phyloP scores from a whole-genome alignment of 345 rosid species.

The Dipteronia dyeriana region DNA sequence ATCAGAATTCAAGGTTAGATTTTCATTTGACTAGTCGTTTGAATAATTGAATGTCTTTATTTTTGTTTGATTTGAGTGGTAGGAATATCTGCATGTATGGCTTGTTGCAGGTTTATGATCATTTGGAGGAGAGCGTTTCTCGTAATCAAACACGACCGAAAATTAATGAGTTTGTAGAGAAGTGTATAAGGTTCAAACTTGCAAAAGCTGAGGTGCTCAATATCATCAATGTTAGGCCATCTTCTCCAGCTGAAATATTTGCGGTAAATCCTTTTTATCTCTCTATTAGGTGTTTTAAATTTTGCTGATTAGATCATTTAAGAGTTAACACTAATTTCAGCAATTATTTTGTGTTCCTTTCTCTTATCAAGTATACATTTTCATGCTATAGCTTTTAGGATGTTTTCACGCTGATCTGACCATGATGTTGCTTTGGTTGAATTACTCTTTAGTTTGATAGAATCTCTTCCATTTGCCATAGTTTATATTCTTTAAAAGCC shows the following conservation, averaged over 20 bases:
- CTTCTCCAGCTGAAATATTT: slow-evolving; percentile 48
- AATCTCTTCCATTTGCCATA: neutral
- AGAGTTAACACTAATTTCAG: neutral
- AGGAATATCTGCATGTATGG: neutral
- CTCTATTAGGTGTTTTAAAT: neutral
- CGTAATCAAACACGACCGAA: slow-evolving; percentile 60
- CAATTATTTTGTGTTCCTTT: neutral
- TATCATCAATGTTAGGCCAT: slow-evolving; percentile 63
- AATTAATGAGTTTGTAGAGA: slow-evolving; percentile 47
- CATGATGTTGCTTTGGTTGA: neutral
- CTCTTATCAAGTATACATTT: neutral
- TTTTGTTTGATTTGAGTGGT: neutral
- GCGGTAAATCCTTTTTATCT: slow-evolving; percentile 42
- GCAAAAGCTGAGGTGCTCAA: slow-evolving; percentile 84
- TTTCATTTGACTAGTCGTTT: neutral
- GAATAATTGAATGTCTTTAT: neutral
- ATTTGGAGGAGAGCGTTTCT: slow-evolving; percentile 57
- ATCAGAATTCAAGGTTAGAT: slow-evolving; percentile 72
- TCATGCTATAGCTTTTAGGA: neutral
- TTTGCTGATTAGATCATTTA: neutral
- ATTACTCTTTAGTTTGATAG: neutral
- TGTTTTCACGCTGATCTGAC: neutral
- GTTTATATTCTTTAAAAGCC: neutral
- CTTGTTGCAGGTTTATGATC: slow-evolving; percentile 67
- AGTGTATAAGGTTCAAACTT: slow-evolving; percentile 55